Evolutionary conservation across 2,329 filamentous ascomycete genomes (phyloP).

Genomic region (Fusarium vanettenii): DNA sequence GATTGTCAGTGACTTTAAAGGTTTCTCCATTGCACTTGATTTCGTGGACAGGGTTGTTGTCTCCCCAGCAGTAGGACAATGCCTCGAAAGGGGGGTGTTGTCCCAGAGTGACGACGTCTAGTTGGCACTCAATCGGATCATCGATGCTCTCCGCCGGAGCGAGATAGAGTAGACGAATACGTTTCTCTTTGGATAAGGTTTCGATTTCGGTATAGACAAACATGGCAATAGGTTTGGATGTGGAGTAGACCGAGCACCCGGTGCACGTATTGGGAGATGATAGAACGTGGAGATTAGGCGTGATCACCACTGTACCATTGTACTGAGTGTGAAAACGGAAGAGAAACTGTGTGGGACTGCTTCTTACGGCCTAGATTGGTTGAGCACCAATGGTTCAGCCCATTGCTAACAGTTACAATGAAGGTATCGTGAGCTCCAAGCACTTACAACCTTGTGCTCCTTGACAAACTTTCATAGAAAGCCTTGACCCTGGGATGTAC

Average conservation of each 20-base stretch:
- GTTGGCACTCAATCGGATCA: not conserved
- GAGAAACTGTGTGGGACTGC: not conserved
- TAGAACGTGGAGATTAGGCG: not conserved
- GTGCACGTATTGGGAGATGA: not conserved
- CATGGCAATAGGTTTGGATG: not conserved
- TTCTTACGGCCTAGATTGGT: not conserved
- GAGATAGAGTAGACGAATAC: not conserved
- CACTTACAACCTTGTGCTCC: not conserved
- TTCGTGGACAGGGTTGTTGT: not conserved
- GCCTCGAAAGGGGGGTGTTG: not conserved
- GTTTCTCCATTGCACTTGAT: not conserved
- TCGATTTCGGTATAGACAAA: not conserved
- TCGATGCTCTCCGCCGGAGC: not conserved
- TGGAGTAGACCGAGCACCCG: not conserved
- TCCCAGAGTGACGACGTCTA: not conserved
- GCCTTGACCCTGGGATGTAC: not conserved
- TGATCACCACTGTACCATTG: no score
- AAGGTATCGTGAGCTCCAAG: not conserved
- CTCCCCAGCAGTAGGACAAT: conserved; percentile 1
- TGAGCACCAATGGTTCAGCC: no score
- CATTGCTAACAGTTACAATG: no score
- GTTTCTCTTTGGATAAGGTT: no score
- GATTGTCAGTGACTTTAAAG: not conserved
- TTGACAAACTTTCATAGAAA: not conserved
- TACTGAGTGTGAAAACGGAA: not conserved